Evolutionary conservation across 2,329 filamentous ascomycete species (phyloP).

Genomic region (Monosporascus sp.): DNA sequence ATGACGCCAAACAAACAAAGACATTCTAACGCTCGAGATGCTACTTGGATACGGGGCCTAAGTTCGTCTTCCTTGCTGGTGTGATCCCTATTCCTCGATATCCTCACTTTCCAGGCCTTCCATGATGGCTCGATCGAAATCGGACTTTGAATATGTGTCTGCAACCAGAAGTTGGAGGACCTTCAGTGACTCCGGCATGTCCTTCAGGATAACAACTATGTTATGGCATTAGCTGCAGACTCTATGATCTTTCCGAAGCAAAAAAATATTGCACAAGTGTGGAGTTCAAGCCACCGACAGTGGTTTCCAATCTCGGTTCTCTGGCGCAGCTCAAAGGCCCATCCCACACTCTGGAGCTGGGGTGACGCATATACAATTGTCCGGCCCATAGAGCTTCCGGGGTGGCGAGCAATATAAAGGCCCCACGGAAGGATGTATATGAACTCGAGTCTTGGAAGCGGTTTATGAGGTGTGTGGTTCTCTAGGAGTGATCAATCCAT

Average conservation of each 20-base stretch:
- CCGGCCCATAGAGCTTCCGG: not conserved
- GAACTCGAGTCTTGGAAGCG: not conserved
- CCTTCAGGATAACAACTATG: not conserved
- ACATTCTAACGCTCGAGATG: not conserved
- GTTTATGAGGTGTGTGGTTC: not conserved
- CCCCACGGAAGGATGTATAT: not conserved
- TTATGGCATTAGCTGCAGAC: not conserved
- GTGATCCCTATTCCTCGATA: not conserved
- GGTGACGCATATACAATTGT: not conserved
- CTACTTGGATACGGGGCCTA: not conserved
- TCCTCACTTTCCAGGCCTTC: not conserved
- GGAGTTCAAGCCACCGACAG: not conserved
- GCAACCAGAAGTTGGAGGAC: not conserved
- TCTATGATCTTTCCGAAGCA: no score
- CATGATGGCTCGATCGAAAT: no score
- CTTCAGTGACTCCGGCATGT: not conserved
- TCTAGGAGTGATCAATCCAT: not conserved
- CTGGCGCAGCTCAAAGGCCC: not conserved
- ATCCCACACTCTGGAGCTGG: not conserved
- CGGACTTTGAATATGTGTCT: no score
- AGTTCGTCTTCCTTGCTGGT: not conserved
- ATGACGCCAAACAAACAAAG: not conserved
- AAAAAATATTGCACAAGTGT: not conserved
- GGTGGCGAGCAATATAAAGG: not conserved
- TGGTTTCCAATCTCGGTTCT: no score